A percentile compares a stretch with the other conserved stretches of the same genome.
phyloP scores from a whole-genome alignment of 345 rosid species.

The Laguncularia racemosa region DNA sequence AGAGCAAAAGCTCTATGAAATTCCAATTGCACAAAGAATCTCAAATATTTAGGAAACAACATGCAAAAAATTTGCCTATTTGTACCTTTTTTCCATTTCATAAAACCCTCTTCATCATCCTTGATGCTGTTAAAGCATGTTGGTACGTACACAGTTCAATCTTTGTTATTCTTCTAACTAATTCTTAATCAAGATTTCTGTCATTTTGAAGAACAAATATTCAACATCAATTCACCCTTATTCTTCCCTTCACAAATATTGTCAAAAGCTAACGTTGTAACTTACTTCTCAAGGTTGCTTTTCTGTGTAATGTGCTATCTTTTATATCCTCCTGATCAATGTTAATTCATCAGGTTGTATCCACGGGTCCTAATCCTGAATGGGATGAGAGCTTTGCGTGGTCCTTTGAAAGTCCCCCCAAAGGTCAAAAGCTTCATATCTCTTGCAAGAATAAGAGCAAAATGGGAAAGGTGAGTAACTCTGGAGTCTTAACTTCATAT shows the following conservation, averaged over 20 bases:
- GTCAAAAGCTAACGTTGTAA: background rate
- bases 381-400: constrained; percentile 99
- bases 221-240: no score
- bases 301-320: background rate
- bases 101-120: no score
- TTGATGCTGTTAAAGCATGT: no score
- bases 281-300: background rate
- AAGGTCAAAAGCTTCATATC: constrained; percentile 95
- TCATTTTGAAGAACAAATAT: no score
- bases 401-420: constrained; percentile 98
- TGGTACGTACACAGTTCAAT: no score
- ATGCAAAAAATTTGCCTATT: no score
- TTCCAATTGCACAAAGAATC: no score
- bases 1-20: no score
- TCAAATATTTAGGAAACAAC: no score
- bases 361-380: constrained; percentile 96
- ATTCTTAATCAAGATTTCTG: no score
- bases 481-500: background rate
- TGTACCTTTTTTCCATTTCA: no score
- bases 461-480: constrained; percentile 84
- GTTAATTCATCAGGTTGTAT: constrained; percentile 49
- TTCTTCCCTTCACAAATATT: background rate
- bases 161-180: no score
- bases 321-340: background rate
- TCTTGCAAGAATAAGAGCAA: constrained; percentile 99